Conservation (phyloP, 2,329 filamentous ascomycete genomes). For the Triangularia verruculosa region DNA sequence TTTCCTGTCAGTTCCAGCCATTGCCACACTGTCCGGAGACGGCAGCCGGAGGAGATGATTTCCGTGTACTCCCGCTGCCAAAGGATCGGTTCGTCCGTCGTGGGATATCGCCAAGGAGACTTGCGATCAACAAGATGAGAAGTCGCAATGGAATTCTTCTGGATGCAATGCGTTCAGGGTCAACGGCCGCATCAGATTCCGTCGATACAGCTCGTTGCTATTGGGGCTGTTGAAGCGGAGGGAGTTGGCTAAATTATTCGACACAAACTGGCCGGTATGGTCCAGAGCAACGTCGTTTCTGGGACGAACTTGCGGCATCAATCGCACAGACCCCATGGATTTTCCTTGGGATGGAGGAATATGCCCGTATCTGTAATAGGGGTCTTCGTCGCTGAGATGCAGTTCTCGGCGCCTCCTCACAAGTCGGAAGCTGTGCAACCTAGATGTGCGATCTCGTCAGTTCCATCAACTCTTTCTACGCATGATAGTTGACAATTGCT, state of each 20-base stretch:
- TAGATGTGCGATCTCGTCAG: too few relatives aligned
- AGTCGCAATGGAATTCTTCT: slow-evolving; percentile 6
- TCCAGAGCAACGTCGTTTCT: slow-evolving; percentile 11
- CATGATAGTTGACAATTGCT: background rate
- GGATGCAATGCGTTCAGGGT: slow-evolving; percentile 11
- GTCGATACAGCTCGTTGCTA: background rate
- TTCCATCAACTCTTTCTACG: background rate
- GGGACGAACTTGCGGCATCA: slow-evolving; percentile 19
- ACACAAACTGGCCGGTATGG: slow-evolving; percentile 13
- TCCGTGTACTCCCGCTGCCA: background rate
- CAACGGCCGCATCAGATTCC: background rate
- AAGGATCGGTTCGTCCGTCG: background rate
- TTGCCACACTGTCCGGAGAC: background rate
- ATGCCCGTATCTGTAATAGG: background rate
- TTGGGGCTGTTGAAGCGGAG: background rate
- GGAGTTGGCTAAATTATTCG: slow-evolving; percentile 20
- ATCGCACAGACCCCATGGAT: slow-evolving; percentile 20
- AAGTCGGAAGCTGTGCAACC: slow-evolving; percentile 10
- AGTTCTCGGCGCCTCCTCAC: slow-evolving; percentile 10
- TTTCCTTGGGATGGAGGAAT: slow-evolving; percentile 8
- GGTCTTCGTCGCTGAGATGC: slow-evolving; percentile 15
- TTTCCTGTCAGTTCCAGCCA: background rate
- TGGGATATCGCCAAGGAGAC: background rate
- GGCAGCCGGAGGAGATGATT: slow-evolving; percentile 1
- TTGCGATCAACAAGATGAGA: background rate